phyloP scores from a whole-genome alignment of 2,329 filamentous ascomycete species.

The Fusarium incarnatum region DNA sequence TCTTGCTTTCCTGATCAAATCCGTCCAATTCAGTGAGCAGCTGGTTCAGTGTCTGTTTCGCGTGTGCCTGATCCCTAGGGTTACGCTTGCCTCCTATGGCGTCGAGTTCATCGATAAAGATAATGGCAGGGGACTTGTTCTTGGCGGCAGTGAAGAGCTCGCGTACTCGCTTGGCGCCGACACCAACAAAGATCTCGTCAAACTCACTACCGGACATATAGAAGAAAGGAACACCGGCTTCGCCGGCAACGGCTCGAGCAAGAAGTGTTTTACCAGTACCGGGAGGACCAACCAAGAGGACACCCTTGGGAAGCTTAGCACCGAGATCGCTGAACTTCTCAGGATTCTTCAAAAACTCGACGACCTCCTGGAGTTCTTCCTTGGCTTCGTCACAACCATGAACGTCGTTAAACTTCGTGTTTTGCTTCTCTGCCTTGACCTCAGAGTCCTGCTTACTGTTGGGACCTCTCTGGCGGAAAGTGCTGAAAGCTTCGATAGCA shows the following conservation, averaged over 20 bases:
- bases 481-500: constrained; percentile 82
- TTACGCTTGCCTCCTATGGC: constrained; percentile 96
- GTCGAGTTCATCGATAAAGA: constrained; percentile 95
- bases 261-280: constrained; percentile 98
- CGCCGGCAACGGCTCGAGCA: constrained; percentile 93
- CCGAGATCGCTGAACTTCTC: constrained; percentile 93
- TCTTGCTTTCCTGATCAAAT: constrained; percentile 92
- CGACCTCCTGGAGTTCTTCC: constrained; percentile 95
- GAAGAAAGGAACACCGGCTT: constrained; percentile 98
- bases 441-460: constrained; percentile 80
- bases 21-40: constrained; percentile 96
- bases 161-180: constrained; percentile 94
- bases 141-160: constrained; percentile 90
- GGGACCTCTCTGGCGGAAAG: constrained; percentile 76
- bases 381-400: constrained; percentile 98
- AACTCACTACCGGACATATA: constrained; percentile 99
- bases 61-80: constrained; percentile 90
- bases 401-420: constrained; percentile 89
- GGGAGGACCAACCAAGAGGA: constrained; percentile 92
- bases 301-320: constrained; percentile 96
- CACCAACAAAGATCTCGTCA: constrained; percentile 97
- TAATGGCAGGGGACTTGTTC: constrained; percentile 87
- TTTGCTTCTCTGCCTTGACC: constrained; percentile 93
- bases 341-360: constrained; percentile 94
- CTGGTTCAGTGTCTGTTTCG: constrained; percentile 98